Conservation (phyloP, 108 stramenopile genomes). For the Nitzschia inconspicua region DNA sequence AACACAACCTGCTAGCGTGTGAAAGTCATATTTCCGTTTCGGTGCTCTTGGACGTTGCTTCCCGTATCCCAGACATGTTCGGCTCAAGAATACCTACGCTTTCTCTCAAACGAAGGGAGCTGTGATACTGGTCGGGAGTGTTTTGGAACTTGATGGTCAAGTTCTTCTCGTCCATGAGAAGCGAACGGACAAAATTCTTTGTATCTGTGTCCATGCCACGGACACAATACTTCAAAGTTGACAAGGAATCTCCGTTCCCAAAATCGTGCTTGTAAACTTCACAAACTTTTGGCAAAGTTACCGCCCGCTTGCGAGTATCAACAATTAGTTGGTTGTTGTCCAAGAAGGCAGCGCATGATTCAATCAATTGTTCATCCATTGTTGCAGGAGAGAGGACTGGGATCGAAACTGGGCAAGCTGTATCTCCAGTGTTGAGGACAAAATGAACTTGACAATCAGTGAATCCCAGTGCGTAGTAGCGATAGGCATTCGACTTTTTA, state of each 20-base stretch:
- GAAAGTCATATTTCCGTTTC: too few species aligned
- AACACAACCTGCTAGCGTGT: too few species aligned
- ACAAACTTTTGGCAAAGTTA: slow-evolving; percentile 79
- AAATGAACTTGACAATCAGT: slow-evolving; percentile 75
- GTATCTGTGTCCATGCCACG: slow-evolving; percentile 47
- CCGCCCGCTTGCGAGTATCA: slow-evolving; percentile 44
- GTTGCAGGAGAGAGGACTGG: slow-evolving; percentile 45
- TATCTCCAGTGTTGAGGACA: slow-evolving; percentile 65
- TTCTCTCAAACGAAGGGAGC: slow-evolving; percentile 18
- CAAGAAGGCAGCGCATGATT: slow-evolving; percentile 52
- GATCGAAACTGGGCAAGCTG: slow-evolving; percentile 50
- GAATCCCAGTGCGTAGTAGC: slow-evolving; percentile 63
- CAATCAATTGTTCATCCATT: slow-evolving; percentile 73
- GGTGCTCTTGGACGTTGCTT: too few species aligned
- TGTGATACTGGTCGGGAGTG: slow-evolving; percentile 28
- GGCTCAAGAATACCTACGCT: too few species aligned
- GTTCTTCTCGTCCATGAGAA: slow-evolving; percentile 14
- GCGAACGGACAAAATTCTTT: slow-evolving; percentile 8
- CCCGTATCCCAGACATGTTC: too few species aligned
- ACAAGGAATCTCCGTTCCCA: slow-evolving; percentile 45
- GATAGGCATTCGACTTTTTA: slow-evolving; percentile 67
- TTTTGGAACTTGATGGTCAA: slow-evolving; percentile 27
- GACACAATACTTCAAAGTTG: slow-evolving; percentile 50
- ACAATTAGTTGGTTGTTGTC: slow-evolving; percentile 52
- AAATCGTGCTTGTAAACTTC: slow-evolving; percentile 84